phyloP scores from a whole-genome alignment of 176 grass and related monocot species.

The Secale cereale region DNA sequence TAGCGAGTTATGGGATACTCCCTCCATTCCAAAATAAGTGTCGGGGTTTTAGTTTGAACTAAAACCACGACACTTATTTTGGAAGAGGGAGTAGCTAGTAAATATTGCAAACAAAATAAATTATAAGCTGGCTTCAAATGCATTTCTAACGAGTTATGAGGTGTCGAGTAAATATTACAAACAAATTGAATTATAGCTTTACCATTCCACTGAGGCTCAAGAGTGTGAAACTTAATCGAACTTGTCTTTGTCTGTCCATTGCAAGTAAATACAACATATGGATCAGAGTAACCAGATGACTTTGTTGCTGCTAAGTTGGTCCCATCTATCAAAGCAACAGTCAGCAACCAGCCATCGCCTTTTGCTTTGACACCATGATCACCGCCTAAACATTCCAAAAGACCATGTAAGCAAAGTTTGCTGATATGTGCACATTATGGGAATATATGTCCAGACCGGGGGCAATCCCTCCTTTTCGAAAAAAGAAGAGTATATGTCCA shows the following conservation, averaged over 20 bases:
- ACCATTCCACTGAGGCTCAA: constrained; percentile 97
- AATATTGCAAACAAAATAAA: neutral
- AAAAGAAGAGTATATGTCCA: neutral
- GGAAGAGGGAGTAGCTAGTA: neutral
- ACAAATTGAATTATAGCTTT: constrained; percentile 12
- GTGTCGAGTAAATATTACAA: constrained; percentile 3
- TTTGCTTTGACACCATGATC: constrained; percentile 87
- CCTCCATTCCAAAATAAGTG: too few species aligned
- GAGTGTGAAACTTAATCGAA: constrained; percentile 90
- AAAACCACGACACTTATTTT: too few species aligned
- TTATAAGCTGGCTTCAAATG: neutral
- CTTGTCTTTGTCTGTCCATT: constrained; percentile 92
- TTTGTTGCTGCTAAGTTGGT: constrained; percentile 65
- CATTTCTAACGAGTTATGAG: neutral
- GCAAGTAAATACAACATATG: constrained; percentile 95
- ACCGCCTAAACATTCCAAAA: constrained; percentile 42
- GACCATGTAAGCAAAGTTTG: neutral
- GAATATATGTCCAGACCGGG: neutral
- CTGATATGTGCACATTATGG: constrained; percentile 1
- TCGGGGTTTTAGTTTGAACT: too few species aligned
- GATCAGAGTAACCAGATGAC: constrained; percentile 76
- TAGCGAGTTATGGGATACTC: neutral
- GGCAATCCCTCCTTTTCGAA: neutral
- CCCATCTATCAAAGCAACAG: constrained; percentile 84
- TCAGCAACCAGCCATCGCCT: constrained; percentile 90